Evolutionary conservation across 2,329 filamentous ascomycete genomes (phyloP), one percentile per base, ranked within the genome.

Genomic region (Chrysoporthe cubensis): DNA sequence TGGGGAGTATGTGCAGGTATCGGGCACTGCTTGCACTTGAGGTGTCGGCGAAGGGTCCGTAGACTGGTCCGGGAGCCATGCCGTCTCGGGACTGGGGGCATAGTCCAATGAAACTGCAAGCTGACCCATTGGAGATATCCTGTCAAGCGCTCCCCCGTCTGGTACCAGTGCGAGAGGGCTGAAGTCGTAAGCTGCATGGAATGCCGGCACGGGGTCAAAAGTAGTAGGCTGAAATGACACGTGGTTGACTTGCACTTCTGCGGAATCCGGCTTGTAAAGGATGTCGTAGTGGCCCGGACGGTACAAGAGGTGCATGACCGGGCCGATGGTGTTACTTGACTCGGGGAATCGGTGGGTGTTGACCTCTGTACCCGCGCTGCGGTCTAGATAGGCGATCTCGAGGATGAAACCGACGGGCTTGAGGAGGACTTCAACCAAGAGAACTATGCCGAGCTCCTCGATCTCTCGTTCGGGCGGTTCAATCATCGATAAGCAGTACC

Each of bases 201-300:
- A 61, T 43, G 57, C 44, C 6, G 68, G 52, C 14, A 48, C 54
- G 16, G n/a, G 56, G 26, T 56, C 43, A 32, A 68, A 67, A 13
- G 61, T 56, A 16, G 65, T 48, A 16, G 68, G 68, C 13, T 65
- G 42, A 34, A 68, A 82, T 3, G 78, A 77, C 16, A 83, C 85
- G 34, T 85, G 80, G 72, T 88, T 82, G 58, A 90, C 84, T 71
- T 87, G 85, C 57, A 89, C 68, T 34, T 78, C 73, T 14, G 44
- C 48, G 71, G 57, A 62, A 74, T 68, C 64, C 75, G 69, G 71
- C 65, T 70, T 76, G 71, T 99, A 99, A 44, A 98, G 85, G 70
- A 99, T 90, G 78, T 98, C 96, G 78, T 98, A 99, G 79, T 98
- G 96, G 69, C 93, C 93, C 54, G 82, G 96, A 76, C 82, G 89